phyloP scores from a whole-genome alignment of 257 asterid genomes.

The Parsonsia alboflavescens region DNA sequence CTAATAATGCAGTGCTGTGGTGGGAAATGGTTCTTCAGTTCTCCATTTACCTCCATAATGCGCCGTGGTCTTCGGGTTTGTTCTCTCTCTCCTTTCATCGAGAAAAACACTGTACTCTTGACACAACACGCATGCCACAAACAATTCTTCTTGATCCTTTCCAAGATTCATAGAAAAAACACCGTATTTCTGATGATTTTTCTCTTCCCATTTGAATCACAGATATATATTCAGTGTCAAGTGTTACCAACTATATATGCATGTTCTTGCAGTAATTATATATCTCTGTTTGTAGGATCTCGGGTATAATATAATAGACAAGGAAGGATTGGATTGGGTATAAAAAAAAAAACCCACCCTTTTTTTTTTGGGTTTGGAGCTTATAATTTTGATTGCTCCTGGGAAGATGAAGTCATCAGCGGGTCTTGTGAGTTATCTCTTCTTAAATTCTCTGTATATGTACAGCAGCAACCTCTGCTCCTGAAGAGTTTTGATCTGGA shows the following conservation, averaged over 20 bases:
- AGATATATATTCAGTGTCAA: not conserved
- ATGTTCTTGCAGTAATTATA: not conserved
- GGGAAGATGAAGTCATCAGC: no score
- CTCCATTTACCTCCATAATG: conserved; percentile 9
- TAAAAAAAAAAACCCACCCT: not conserved
- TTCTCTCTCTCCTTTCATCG: not conserved
- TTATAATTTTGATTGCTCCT: not conserved
- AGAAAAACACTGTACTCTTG: not conserved
- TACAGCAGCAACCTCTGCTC: no score
- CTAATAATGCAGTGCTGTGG: conserved; percentile 6
- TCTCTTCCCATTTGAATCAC: not conserved
- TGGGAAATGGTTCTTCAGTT: conserved; percentile 8
- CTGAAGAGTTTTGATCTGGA: not conserved
- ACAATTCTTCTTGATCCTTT: not conserved
- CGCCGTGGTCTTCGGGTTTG: conserved; percentile 12
- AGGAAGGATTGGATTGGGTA: not conserved
- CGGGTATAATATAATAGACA: not conserved
- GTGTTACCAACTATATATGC: not conserved
- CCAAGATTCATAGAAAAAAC: not conserved
- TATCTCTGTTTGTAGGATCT: not conserved
- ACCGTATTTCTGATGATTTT: not conserved
- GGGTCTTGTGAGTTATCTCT: no score
- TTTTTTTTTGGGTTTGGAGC: not conserved
- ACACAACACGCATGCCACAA: not conserved
- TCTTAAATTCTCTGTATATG: no score